These are phyloP conservation scores for Hygrophila difformis DNA, from an alignment of 257 asterid species.

Conservation along the genomic window DNA sequence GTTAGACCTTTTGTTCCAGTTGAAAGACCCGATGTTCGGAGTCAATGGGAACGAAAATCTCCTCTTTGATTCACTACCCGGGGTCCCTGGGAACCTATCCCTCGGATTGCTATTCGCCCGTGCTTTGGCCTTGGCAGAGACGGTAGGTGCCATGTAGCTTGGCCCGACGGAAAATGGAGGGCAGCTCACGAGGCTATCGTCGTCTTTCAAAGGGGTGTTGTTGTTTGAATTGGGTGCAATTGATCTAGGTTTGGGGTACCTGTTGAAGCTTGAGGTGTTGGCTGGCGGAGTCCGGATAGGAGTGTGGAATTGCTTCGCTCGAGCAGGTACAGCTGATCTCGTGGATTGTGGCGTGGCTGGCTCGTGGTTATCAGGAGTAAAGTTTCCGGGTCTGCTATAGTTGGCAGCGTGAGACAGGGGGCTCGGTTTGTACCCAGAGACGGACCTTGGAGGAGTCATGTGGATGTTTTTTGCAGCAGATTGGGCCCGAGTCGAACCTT, in stretches of 20 bases:
- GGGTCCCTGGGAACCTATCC: conserved; percentile 66
- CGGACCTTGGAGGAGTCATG: conserved; percentile 51
- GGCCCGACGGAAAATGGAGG: conserved; percentile 77
- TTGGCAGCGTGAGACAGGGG: conserved; percentile 30
- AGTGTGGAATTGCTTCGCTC: conserved; percentile 50
- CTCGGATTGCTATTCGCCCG: conserved; percentile 72
- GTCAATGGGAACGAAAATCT: conserved; percentile 83
- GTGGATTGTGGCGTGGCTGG: conserved; percentile 67
- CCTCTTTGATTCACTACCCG: conserved; percentile 55
- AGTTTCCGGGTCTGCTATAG: conserved; percentile 20
- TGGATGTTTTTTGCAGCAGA: conserved; percentile 23
- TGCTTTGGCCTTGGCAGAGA: conserved; percentile 70
- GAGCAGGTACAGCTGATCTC: conserved; percentile 48
- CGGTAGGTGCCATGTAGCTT: conserved; percentile 80
- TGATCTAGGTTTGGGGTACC: conserved; percentile 36
- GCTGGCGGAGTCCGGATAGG: conserved; percentile 47
- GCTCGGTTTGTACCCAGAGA: conserved; percentile 54
- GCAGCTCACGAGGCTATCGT: conserved; percentile 84
- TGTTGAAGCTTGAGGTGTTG: conserved; percentile 21
- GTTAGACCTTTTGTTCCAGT: conserved; percentile 66
- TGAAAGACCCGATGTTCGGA: conserved; percentile 52
- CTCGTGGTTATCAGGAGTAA: conserved; percentile 35
- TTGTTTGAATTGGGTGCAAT: conserved; percentile 34
- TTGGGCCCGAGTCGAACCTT: conserved; percentile 30
- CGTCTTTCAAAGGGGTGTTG: conserved; percentile 50